Evolutionary conservation across 2,329 filamentous ascomycete genomes (phyloP).

Genomic region (Sarocladium oryzae): DNA sequence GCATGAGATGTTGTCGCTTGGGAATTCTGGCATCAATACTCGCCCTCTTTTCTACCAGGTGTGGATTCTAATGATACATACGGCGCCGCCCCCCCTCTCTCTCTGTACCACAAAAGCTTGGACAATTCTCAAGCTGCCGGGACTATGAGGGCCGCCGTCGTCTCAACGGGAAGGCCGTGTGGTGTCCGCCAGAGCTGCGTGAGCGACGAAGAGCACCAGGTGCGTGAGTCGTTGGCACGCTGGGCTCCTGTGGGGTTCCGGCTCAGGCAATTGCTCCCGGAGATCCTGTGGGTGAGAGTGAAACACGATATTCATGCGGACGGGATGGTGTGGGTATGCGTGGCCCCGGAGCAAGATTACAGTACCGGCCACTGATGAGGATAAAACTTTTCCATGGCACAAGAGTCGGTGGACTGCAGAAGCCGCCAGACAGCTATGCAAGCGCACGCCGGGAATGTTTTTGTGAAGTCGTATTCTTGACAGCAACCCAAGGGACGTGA

Average conservation of each 20-base stretch:
- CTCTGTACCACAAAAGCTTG: neutral
- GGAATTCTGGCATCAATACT: too few relatives aligned
- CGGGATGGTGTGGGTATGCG: constrained; percentile 6
- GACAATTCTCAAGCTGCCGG: too few relatives aligned
- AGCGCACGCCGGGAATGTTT: neutral
- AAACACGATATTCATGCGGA: constrained; percentile 8
- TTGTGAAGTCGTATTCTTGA: neutral
- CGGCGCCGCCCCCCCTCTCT: too few relatives aligned
- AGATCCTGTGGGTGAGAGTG: constrained; percentile 7
- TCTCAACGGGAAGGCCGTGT: neutral
- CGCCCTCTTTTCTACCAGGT: too few relatives aligned
- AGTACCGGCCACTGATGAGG: neutral
- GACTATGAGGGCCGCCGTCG: too few relatives aligned
- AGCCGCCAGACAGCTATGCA: neutral
- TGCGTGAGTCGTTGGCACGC: neutral
- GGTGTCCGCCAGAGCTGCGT: neutral
- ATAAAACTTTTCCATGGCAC: neutral
- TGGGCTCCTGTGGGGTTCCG: constrained; percentile 1
- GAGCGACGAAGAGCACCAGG: neutral
- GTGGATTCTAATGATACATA: too few relatives aligned
- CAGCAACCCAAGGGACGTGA: neutral
- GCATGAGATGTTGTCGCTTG: too few relatives aligned
- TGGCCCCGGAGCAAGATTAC: constrained; percentile 2
- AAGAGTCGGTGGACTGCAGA: neutral
- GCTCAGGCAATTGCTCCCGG: constrained; percentile 8